Conservation (phyloP, 2,329 filamentous ascomycete genomes). For the Curvularia verruculosa region DNA sequence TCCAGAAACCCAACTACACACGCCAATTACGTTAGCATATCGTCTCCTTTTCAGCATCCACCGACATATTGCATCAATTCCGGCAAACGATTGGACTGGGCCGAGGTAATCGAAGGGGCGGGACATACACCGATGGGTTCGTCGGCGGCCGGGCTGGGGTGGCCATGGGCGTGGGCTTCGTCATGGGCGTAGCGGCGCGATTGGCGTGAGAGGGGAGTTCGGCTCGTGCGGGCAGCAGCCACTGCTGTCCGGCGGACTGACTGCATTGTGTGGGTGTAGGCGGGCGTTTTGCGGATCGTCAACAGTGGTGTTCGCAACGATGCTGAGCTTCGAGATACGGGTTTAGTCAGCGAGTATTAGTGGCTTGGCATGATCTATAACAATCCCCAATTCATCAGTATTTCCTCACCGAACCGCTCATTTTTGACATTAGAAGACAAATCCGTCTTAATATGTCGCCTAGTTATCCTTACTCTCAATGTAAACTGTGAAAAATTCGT, state of each 20-base stretch:
- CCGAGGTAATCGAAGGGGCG: conserved; percentile 19
- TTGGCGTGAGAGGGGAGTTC: conserved; percentile 45
- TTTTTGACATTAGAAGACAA: neutral
- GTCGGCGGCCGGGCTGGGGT: conserved; percentile 48
- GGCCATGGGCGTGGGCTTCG: conserved; percentile 42
- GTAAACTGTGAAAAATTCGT: neutral
- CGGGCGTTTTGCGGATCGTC: conserved; percentile 25
- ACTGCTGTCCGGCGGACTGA: conserved; percentile 53
- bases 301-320: conserved; percentile 30
- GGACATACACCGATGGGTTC: conserved; percentile 60
- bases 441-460: neutral
- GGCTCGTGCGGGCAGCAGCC: conserved; percentile 50
- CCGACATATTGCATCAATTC: neutral
- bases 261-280: conserved; percentile 50
- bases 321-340: conserved; percentile 33
- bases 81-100: neutral
- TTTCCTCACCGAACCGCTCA: neutral
- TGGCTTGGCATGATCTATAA: conserved; percentile 16
- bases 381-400: neutral
- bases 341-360: conserved; percentile 21
- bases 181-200: conserved; percentile 51
- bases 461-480: neutral
- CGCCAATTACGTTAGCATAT: conserved; percentile 31
- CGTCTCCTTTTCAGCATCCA: neutral
- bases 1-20: conserved; percentile 54